A percentile compares a stretch with the other conserved stretches of the same genome.
Conservation (phyloP, 495 filamentous ascomycete genomes). For the Penicillium argentinense region DNA sequence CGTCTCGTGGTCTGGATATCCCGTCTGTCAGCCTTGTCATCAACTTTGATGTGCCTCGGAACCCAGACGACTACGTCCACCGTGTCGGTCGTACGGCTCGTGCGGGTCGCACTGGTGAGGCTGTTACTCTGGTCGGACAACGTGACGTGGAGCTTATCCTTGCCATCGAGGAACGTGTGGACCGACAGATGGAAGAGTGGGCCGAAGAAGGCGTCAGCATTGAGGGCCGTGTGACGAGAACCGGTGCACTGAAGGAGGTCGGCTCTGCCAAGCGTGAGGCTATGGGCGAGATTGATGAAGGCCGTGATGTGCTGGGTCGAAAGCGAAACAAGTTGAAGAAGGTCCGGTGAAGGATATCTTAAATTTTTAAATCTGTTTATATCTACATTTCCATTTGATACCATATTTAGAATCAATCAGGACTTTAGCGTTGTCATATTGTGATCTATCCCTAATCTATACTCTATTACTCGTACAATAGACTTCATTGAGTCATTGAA, state of each 20-base stretch:
- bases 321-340: conserved; percentile 50
- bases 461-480: neutral
- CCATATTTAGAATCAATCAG: conserved; percentile 9
- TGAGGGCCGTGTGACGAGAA: conserved; percentile 79
- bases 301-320: conserved; percentile 68
- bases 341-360: conserved; percentile 30
- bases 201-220: conserved; percentile 86
- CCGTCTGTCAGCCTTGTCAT: conserved; percentile 86
- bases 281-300: conserved; percentile 84
- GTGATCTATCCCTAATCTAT: conserved; percentile 1
- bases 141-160: conserved; percentile 83
- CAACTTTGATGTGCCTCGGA: conserved; percentile 92
- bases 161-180: conserved; percentile 83
- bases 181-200: conserved; percentile 77
- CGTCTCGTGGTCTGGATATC: conserved; percentile 94
- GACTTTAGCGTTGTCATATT: conserved; percentile 4
- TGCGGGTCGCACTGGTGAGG: conserved; percentile 78
- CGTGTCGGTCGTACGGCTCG: conserved; percentile 92
- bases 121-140: conserved; percentile 88
- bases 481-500: conserved; percentile 1
- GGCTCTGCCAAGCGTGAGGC: conserved; percentile 91
- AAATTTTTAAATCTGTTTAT: neutral
- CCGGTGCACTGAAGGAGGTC: conserved; percentile 76
- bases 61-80: conserved; percentile 97
- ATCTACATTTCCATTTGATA: conserved; percentile 16